phyloP scores from a whole-genome alignment of 2,329 filamentous ascomycete species.

The Epichloe sylvatica region DNA sequence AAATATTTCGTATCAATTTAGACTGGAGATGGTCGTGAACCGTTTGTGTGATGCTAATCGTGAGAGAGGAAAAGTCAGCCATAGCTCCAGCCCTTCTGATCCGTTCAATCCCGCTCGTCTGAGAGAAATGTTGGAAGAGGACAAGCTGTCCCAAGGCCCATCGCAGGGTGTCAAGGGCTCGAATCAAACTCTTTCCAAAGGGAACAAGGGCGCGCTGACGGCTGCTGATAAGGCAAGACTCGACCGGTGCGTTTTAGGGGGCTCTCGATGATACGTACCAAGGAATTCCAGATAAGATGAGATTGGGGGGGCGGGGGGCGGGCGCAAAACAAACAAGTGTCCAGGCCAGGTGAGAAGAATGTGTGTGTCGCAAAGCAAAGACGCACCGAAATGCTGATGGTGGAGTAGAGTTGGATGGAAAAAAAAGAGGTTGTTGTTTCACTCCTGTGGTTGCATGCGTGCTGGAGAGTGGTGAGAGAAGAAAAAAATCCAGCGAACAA shows the following conservation, averaged over 20 bases:
- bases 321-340: neutral
- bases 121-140: neutral
- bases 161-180: too few species aligned
- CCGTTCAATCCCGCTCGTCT: neutral
- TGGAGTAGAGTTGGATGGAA: neutral
- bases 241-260: neutral
- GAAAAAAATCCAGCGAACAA: neutral
- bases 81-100: neutral
- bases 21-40: neutral
- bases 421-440: neutral
- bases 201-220: neutral
- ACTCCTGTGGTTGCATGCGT: neutral
- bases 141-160: neutral
- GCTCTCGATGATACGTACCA: conserved; percentile 1
- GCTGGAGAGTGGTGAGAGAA: neutral
- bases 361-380: conserved; percentile 2
- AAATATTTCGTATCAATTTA: neutral
- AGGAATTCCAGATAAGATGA: neutral
- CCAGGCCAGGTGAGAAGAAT: neutral
- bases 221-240: neutral
- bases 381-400: neutral
- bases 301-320: neutral
- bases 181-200: neutral
- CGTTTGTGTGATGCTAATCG: neutral
- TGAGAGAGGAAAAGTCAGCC: neutral